phyloP scores from a whole-genome alignment of 1,139 yeast species.

The Hyphopichia buzzinii region DNA sequence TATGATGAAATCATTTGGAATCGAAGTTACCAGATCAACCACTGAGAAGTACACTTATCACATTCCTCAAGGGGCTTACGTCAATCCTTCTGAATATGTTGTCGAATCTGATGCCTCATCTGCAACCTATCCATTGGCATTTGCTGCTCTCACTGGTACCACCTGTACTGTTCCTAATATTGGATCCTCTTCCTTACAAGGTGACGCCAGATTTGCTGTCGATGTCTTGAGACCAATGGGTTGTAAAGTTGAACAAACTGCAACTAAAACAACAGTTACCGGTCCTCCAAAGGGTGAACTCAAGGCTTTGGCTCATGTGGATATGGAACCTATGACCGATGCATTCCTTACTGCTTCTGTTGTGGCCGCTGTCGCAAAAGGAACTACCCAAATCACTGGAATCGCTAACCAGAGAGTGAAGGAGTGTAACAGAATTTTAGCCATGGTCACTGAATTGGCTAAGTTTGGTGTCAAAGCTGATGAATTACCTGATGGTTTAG shows the following conservation, averaged over 20 bases:
- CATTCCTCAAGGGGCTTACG: constrained; percentile 80
- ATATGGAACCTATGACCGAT: constrained; percentile 99
- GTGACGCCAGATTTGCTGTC: constrained; percentile 94
- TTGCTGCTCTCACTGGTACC: constrained; percentile 96
- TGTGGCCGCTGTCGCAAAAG: constrained; percentile 82
- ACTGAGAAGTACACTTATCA: constrained; percentile 81
- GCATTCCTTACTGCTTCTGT: constrained; percentile 97
- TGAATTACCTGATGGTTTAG: constrained; percentile 91
- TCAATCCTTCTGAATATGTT: constrained; percentile 79
- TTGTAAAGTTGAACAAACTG: constrained; percentile 79
- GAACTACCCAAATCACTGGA: constrained; percentile 80
- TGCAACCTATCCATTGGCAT: constrained; percentile 96
- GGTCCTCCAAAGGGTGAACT: constrained; percentile 77
- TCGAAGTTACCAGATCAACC: constrained; percentile 67
- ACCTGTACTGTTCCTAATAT: constrained; percentile 92
- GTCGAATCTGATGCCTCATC: constrained; percentile 99
- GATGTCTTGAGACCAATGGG: constrained; percentile 97
- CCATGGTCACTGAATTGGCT: constrained; percentile 85
- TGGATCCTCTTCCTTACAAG: constrained; percentile 89
- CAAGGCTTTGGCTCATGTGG: constrained; percentile 70
- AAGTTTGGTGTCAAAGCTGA: constrained; percentile 86
- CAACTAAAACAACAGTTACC: constrained; percentile 82
- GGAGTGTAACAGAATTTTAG: constrained; percentile 94
- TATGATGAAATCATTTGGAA: constrained; percentile 91
- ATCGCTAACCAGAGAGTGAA: constrained; percentile 98